Percentiles rank a stretch among this genome's conserved stretches.
phyloP scores from a whole-genome alignment of 192 early-diverging fungal species.

The Phlyctochytrium bullatum region DNA sequence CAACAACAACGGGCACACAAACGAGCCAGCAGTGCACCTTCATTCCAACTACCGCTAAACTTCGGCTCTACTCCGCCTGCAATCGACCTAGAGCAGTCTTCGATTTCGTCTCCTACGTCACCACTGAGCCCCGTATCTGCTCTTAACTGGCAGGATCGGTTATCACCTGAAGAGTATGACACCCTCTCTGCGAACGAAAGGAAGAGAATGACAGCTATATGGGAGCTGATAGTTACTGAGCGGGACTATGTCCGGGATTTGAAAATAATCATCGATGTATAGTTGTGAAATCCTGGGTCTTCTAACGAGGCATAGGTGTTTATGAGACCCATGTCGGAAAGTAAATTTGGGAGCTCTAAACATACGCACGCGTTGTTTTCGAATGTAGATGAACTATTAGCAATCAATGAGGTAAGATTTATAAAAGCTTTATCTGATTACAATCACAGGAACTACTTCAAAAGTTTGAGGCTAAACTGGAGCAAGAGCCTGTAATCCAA shows the following conservation, averaged over 20 bases:
- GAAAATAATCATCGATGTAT: constrained; percentile 47
- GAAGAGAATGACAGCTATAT: constrained; percentile 42
- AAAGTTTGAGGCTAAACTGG: constrained; percentile 28
- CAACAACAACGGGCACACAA: neutral
- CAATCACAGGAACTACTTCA: constrained; percentile 39
- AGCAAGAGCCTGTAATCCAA: constrained; percentile 36
- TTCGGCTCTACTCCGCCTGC: no score
- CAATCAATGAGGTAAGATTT: constrained; percentile 28
- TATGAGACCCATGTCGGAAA: constrained; percentile 42
- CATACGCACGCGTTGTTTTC: constrained; percentile 43
- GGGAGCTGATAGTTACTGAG: constrained; percentile 51
- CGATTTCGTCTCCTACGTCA: neutral
- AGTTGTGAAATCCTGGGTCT: neutral
- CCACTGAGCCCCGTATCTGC: neutral
- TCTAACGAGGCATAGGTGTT: constrained; percentile 46
- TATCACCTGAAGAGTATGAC: constrained; percentile 13
- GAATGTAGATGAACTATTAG: constrained; percentile 46
- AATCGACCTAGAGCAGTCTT: no score
- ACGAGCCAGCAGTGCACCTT: constrained; percentile 19
- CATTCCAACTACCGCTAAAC: neutral
- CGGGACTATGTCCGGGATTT: constrained; percentile 53
- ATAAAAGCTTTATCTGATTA: neutral
- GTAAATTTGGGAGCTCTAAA: constrained; percentile 29
- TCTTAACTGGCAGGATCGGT: constrained; percentile 32
- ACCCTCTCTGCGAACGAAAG: constrained; percentile 29